Percentiles rank a stretch among this genome's conserved stretches.
Conservation (phyloP, 176 grass and related monocot genomes). For the Ensete ventricosum region DNA sequence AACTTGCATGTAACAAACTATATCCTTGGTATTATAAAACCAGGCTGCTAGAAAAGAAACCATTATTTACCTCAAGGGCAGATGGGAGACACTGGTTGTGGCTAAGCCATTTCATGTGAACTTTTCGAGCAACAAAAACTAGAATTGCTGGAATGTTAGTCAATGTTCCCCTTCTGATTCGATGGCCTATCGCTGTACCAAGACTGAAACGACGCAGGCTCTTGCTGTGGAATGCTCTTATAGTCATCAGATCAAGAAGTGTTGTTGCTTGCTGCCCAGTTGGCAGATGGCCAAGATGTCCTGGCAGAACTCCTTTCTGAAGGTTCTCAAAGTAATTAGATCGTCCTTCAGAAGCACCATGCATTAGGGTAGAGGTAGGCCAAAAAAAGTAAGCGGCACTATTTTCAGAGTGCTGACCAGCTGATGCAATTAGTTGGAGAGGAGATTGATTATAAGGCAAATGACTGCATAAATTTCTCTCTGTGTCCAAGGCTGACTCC, state of each 20-base stretch:
- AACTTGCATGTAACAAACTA: not conserved
- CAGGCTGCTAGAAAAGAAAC: not conserved
- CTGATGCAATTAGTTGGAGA: constrained; percentile 65
- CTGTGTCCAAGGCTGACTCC: constrained; percentile 54
- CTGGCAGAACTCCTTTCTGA: constrained; percentile 71
- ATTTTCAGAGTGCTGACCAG: constrained; percentile 54
- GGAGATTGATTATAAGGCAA: constrained; percentile 34
- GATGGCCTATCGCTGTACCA: constrained; percentile 72
- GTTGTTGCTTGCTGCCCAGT: constrained; percentile 79
- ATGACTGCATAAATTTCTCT: constrained; percentile 41
- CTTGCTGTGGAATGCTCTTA: constrained; percentile 96
- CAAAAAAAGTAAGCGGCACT: constrained; percentile 81
- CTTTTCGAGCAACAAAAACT: constrained; percentile 76
- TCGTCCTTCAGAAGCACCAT: constrained; percentile 67
- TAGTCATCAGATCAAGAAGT: constrained; percentile 88
- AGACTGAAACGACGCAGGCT: constrained; percentile 74
- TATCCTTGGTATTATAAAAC: not conserved
- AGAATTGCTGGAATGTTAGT: constrained; percentile 81
- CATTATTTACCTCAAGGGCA: constrained; percentile 48
- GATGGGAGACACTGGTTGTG: constrained; percentile 69
- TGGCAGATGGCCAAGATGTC: constrained; percentile 53
- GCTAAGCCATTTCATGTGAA: constrained; percentile 21
- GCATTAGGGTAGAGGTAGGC: constrained; percentile 68
- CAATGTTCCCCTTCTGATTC: constrained; percentile 63
- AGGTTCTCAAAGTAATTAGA: constrained; percentile 95